Conservation (phyloP, 768 basidiomycete species). For the Mycena latifolia region DNA sequence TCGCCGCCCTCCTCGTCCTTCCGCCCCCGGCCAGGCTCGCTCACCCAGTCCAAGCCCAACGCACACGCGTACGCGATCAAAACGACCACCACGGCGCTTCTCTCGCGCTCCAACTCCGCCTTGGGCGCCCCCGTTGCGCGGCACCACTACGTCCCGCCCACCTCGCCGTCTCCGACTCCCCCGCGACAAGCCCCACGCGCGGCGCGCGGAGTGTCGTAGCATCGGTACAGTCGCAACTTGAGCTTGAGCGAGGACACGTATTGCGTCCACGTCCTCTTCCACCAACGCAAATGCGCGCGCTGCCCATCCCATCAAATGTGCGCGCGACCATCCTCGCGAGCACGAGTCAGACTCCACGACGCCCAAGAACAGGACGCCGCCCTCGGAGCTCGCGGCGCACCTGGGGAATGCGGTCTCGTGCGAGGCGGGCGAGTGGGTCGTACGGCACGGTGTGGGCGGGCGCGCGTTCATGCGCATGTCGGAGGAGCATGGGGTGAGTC, state of each 20-base stretch:
- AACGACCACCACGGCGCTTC: slow-evolving; percentile 79
- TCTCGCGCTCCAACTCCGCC: slow-evolving; percentile 74
- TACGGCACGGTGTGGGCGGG: slow-evolving; percentile 18
- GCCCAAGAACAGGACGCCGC: slow-evolving; percentile 31
- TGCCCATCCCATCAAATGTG: too few relatives aligned
- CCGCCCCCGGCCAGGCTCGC: background rate
- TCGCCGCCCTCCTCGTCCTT: background rate
- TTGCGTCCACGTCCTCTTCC: too few relatives aligned
- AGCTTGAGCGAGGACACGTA: too few relatives aligned
- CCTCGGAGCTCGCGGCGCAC: slow-evolving; percentile 32
- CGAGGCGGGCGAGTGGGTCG: slow-evolving; percentile 33
- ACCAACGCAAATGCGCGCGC: too few relatives aligned
- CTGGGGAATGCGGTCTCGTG: slow-evolving; percentile 18
- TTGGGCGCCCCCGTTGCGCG: slow-evolving; percentile 48
- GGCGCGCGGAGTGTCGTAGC: too few relatives aligned
- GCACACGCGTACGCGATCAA: slow-evolving; percentile 87
- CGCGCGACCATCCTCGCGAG: too few relatives aligned
- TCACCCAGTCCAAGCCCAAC: slow-evolving; percentile 54
- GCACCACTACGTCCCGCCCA: slow-evolving; percentile 62
- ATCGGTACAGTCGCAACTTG: too few relatives aligned
- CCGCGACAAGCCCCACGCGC: too few relatives aligned
- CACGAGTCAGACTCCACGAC: too few relatives aligned
- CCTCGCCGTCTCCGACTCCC: too few relatives aligned
- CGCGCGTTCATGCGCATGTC: slow-evolving; percentile 30
- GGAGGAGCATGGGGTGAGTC: slow-evolving; percentile 32